These are phyloP conservation scores for Mortierella sp. DNA, from an alignment of 371 early-diverging fungal genomes.

Conservation along the genomic window DNA sequence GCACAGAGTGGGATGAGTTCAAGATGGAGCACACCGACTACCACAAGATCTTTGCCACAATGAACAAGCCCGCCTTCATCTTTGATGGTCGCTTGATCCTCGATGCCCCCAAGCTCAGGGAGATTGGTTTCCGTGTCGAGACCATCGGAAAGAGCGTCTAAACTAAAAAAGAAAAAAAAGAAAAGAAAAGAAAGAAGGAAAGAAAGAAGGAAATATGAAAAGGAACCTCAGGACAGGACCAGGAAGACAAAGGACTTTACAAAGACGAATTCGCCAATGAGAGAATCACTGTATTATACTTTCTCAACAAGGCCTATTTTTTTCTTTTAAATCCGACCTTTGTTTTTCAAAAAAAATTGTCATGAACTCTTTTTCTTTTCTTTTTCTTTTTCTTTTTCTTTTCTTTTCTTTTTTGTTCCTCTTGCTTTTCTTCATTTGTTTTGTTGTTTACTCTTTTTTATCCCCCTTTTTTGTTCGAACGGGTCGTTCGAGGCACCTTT, in stretches of 20 bases:
- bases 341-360: too few species aligned
- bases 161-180: slow-evolving; percentile 4
- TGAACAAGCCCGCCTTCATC: slow-evolving; percentile 92
- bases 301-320: too few species aligned
- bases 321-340: too few species aligned
- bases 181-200: too few species aligned
- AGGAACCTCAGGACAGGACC: too few species aligned
- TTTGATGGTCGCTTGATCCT: slow-evolving; percentile 95
- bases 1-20: slow-evolving; percentile 97
- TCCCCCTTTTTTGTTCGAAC: not conserved
- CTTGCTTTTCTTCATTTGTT: not conserved
- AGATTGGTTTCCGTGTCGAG: slow-evolving; percentile 89
- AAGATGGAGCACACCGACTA: slow-evolving; percentile 76
- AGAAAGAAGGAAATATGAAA: too few species aligned
- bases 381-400: not conserved
- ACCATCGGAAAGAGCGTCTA: slow-evolving; percentile 80
- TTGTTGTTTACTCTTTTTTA: not conserved
- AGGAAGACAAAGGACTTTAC: too few species aligned
- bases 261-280: too few species aligned
- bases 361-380: not conserved
- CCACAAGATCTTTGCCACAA: slow-evolving; percentile 70
- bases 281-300: too few species aligned
- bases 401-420: not conserved
- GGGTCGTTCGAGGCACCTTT: not conserved
- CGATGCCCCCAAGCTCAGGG: slow-evolving; percentile 73